Conservation (phyloP, 257 asterid species). For the Galeopsis tetrahit region DNA sequence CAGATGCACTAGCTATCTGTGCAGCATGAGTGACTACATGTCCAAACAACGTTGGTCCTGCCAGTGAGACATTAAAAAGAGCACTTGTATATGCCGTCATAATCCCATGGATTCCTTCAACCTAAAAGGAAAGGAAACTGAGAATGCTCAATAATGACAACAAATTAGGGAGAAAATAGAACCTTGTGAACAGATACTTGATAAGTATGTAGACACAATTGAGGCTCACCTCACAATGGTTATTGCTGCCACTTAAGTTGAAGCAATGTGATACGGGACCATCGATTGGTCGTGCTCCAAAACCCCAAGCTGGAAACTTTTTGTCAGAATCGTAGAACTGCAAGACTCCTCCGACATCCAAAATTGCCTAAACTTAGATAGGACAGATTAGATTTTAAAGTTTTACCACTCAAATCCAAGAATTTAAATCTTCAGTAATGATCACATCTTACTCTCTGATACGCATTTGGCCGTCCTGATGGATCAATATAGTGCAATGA, state of each 20-base stretch:
- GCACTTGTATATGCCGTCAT: conserved; percentile 87
- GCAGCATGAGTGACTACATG: conserved; percentile 85
- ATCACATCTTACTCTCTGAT: conserved; percentile 79
- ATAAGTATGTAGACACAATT: conserved; percentile 9
- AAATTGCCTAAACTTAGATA: conserved; percentile 68
- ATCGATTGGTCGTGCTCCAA: conserved; percentile 98
- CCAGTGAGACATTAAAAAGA: conserved; percentile 86
- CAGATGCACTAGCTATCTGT: conserved; percentile 83
- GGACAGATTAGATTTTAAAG: conserved; percentile 34
- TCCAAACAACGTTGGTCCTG: conserved; percentile 98
- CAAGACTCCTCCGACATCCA: conserved; percentile 87
- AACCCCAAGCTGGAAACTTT: conserved; percentile 97
- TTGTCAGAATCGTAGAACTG: conserved; percentile 90
- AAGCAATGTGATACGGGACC: conserved; percentile 99
- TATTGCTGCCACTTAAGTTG: conserved; percentile 92
- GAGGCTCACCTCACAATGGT: conserved; percentile 74
- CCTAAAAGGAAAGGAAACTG: conserved; percentile 55
- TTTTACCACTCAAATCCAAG: conserved; percentile 28
- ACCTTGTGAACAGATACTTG: conserved; percentile 12
- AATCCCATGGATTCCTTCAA: conserved; percentile 90
- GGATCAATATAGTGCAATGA: conserved; percentile 95
- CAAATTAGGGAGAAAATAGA: conserved; percentile 13
- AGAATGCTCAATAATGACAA: conserved; percentile 28
- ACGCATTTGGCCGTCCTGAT: conserved; percentile 90
- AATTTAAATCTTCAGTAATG: conserved; percentile 31